phyloP scores from a whole-genome alignment of 495 filamentous ascomycete species.

The Trichodelitschia bisporula region DNA sequence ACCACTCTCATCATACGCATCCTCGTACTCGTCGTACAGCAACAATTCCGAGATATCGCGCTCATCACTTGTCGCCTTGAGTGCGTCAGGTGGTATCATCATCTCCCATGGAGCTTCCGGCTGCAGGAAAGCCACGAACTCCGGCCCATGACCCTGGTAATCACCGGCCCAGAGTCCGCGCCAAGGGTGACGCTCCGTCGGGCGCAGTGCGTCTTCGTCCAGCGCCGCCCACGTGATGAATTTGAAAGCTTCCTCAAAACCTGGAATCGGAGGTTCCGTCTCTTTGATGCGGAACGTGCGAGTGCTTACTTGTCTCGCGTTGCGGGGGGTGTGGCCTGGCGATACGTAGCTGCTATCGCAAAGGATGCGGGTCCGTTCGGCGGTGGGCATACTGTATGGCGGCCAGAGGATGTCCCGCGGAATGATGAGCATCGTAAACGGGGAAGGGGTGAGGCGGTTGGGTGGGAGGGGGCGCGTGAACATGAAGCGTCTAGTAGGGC shows the following conservation, averaged over 20 bases:
- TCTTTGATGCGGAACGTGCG: slow-evolving; percentile 39
- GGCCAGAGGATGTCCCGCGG: slow-evolving; percentile 42
- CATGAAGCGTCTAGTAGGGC: slow-evolving; percentile 10
- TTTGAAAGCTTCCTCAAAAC: slow-evolving; percentile 36
- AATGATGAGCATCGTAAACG: slow-evolving; percentile 10
- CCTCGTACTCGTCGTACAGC: not conserved
- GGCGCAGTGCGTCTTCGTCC: slow-evolving; percentile 42
- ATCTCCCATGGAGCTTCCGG: slow-evolving; percentile 18
- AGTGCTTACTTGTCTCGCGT: slow-evolving; percentile 29
- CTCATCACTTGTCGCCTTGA: too few species aligned
- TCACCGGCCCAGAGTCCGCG: slow-evolving; percentile 85
- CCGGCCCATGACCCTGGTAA: slow-evolving; percentile 68
- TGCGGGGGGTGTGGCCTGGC: slow-evolving; percentile 17
- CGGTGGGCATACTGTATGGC: slow-evolving; percentile 38
- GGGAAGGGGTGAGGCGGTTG: slow-evolving; percentile 21
- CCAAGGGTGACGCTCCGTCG: slow-evolving; percentile 54
- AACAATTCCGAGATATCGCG: not conserved
- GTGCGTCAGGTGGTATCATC: too few species aligned
- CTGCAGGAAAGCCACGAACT: slow-evolving; percentile 64
- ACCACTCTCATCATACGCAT: slow-evolving; percentile 5
- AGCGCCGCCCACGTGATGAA: slow-evolving; percentile 55
- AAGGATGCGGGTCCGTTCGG: slow-evolving; percentile 25
- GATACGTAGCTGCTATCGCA: slow-evolving; percentile 15
- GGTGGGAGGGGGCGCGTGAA: slow-evolving; percentile 12
- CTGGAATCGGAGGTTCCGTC: slow-evolving; percentile 3